Percentiles rank a stretch among this genome's conserved stretches.
phyloP scores from a whole-genome alignment of 2,329 filamentous ascomycete species.

The Monosporascus sp. region DNA sequence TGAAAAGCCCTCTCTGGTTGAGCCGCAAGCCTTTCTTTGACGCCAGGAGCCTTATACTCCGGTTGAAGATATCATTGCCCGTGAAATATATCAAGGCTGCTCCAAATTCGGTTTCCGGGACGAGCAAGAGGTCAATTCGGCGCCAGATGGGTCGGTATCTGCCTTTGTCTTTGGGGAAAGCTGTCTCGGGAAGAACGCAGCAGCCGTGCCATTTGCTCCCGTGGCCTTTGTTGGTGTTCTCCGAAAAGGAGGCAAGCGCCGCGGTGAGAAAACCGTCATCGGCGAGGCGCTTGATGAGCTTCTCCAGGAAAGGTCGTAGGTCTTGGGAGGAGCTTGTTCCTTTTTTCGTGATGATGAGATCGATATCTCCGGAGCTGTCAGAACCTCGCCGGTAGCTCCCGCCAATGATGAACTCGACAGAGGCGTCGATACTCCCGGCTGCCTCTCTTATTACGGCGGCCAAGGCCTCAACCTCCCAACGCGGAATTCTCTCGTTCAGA shows the following conservation, averaged over 20 bases:
- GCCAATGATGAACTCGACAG: constrained; percentile 66
- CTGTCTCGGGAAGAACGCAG: constrained; percentile 56
- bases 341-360: constrained; percentile 73
- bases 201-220: constrained; percentile 85
- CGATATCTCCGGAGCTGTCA: constrained; percentile 71
- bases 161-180: constrained; percentile 18
- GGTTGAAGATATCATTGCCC: constrained; percentile 90
- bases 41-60: constrained; percentile 75
- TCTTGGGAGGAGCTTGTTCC: constrained; percentile 47
- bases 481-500: constrained; percentile 72
- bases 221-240: constrained; percentile 31
- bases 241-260: constrained; percentile 54
- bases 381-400: constrained; percentile 84
- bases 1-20: constrained; percentile 78
- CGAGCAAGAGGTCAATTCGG: constrained; percentile 78
- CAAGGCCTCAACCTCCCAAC: constrained; percentile 67
- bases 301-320: constrained; percentile 57
- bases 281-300: constrained; percentile 59
- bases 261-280: constrained; percentile 61
- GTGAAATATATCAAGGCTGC: constrained; percentile 93
- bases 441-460: constrained; percentile 57
- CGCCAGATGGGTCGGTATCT: constrained; percentile 57
- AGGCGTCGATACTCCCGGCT: constrained; percentile 54
- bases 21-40: constrained; percentile 76
- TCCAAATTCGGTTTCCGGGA: constrained; percentile 73